Base-by-base conservation (phyloP, 164 flowering plant species). In the Vitis labrusca region DNA sequence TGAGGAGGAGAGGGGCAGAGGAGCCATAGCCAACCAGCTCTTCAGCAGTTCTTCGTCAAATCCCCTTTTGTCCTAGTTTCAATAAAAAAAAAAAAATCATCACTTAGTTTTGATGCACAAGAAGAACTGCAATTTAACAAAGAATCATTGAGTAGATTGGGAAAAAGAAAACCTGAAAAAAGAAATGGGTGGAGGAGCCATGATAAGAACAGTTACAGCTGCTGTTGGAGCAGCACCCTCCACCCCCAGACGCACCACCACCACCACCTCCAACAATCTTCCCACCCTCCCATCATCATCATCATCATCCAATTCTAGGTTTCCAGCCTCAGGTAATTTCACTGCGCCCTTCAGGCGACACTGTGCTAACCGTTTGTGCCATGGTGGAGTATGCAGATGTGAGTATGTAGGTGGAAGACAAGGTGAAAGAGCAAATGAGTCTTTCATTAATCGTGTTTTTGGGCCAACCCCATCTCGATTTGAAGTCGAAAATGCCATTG, bases 401-500 rank as follows among this genome's bases (percentile, higher is more conserved):
- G 68, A 67, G 57, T 27, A 37, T 61, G 30, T 54, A 27, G 15
- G 67, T 52, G 61, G 63, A 44, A 65, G 17, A 15, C 64, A 50
- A 54, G 23, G 55, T 32, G 13, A 54, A 60, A 51, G 11, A 63
- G 50, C 61, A 59, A 49, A 5, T 60, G 67, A 54, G 70, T 60
- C 50, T 47, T 37, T 17, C 4, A 2, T n/a, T 50, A 49, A 69
- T 23, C 17, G 0, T 66, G 47, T 56, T 56, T 70, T 82, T 6
- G 76, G 77, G 9, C 56, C 71, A n/a, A 81, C 70, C 68, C 85
- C 85, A 5, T 76, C 85, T 3, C 53, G 19, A 10, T 9, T 23
- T 2, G 85, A 82, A 75, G 82, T 79, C 5, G 65, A 77, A 64
- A 61, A 52, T 19, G 85, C 82, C 0, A 60, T 82, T 10, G 0